Evolutionary conservation across 257 asterid species (phyloP), one percentile per base, ranked within the genome.

Genomic region (Agastache rugosa): DNA sequence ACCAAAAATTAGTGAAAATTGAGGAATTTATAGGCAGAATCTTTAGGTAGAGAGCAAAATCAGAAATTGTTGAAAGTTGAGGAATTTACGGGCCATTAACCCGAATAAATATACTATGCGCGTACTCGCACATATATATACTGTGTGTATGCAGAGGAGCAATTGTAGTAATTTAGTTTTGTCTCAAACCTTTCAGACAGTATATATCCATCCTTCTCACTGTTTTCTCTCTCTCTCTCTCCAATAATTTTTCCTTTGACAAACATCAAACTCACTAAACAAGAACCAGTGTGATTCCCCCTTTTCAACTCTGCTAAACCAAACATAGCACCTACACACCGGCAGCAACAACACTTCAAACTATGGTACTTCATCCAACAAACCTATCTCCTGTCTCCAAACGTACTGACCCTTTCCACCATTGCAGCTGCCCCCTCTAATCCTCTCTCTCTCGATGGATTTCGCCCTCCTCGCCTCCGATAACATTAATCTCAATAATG

Each of bases 241-340:
- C 85, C 86, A 84, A 83, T 86, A 51, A 85, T 79, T 79, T 82
- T 82, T 72, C 87, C 78, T 88, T 82, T 69, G 81, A 81, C 86
- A 85, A 85, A 82, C 90, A 86, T 79, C 91, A 85, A 85, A 68
- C 88, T 80, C 88, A 58, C 87, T 66, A 80, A 80, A 79, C 83
- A 74, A 75, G 69, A 74, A 77, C 73, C 84, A 81, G 47, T 63
- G 55, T 45, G 17, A 22, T 48, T 80, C 68, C 41, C 74, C 75
- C 77, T 84, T 77, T 77, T 69, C 74, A 64, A 42, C 54, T 71
- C 82, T 68, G 67, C 80, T 68, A 51, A 79, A 69, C 82, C 85
- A 77, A 76, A 81, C 80, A 60, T 58, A 82, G 69, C 77, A 41
- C 68, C 65, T 15, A 71, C 76, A 64, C 39, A 14, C 77, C 58